These are phyloP conservation scores for Ampelomyces quisqualis DNA, from an alignment of 2,329 filamentous ascomycete genomes.

Conservation along the genomic window DNA sequence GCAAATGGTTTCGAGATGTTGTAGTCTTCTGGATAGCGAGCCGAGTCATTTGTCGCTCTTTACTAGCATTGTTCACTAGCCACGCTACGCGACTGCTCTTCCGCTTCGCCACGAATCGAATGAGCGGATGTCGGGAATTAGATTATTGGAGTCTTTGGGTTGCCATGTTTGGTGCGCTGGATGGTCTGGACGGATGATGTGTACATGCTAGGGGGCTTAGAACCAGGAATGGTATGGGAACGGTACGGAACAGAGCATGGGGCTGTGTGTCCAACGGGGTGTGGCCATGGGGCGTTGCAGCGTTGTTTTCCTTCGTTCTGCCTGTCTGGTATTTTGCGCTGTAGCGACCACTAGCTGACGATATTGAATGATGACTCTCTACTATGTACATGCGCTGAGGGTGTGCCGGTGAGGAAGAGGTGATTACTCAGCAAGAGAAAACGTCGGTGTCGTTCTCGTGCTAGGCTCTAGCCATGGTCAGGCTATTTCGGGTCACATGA, in stretches of 20 bases:
- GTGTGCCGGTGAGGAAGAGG: constrained; percentile 7
- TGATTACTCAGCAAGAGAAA: too few relatives aligned
- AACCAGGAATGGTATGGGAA: constrained; percentile 8
- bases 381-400: not conserved
- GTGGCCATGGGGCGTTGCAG: constrained; percentile 2
- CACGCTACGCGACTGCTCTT: constrained; percentile 1
- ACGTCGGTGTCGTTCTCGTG: too few relatives aligned
- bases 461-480: too few relatives aligned
- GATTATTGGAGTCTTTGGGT: constrained; percentile 17
- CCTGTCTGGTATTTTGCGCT: constrained; percentile 23
- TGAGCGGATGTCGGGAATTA: constrained; percentile 12
- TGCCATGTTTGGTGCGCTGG: constrained; percentile 1
- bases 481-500: constrained; percentile 5
- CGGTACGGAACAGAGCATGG: too few relatives aligned
- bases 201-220: constrained; percentile 5
- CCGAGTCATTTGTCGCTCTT: constrained; percentile 8
- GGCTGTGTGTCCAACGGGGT: too few relatives aligned
- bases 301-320: constrained; percentile 24
- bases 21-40: constrained; percentile 19
- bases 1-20: constrained; percentile 1
- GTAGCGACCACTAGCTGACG: constrained; percentile 33
- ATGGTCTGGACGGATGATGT: constrained; percentile 2
- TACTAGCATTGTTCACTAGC: constrained; percentile 9
- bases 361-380: constrained; percentile 31
- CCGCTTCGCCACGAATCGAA: constrained; percentile 1